These are phyloP conservation scores for Hordeum vulgare DNA, from an alignment of 176 grass and related monocot genomes.

Conservation along the genomic window MorexV3_pseudomolecules_assembly NC_058523.1:477386751-477387250, in stretches of 20 bases:
- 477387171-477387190: conserved; percentile 32
- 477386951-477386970: too few species aligned
- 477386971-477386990: too few species aligned
- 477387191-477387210: not conserved
- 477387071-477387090: conserved; percentile 50
- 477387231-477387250: conserved; percentile 33
- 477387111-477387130: conserved; percentile 60
- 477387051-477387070: not conserved
- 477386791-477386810: conserved; percentile 60
- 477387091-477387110: conserved; percentile 73
- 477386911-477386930: conserved; percentile 49
- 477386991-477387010: not conserved
- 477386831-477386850: conserved; percentile 44
- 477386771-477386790: not conserved
- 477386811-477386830: not conserved
- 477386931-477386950: conserved; percentile 40
- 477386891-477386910: conserved; percentile 35
- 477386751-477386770: not conserved
- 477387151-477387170: conserved; percentile 42
- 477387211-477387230: conserved; percentile 29
- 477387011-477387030: not conserved
- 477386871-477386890: conserved; percentile 27
- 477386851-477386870: conserved; percentile 31
- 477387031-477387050: not conserved
- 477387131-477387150: conserved; percentile 66